Base-by-base conservation (phyloP, 768 basidiomycete species). In the Suillus alpinus region DNA sequence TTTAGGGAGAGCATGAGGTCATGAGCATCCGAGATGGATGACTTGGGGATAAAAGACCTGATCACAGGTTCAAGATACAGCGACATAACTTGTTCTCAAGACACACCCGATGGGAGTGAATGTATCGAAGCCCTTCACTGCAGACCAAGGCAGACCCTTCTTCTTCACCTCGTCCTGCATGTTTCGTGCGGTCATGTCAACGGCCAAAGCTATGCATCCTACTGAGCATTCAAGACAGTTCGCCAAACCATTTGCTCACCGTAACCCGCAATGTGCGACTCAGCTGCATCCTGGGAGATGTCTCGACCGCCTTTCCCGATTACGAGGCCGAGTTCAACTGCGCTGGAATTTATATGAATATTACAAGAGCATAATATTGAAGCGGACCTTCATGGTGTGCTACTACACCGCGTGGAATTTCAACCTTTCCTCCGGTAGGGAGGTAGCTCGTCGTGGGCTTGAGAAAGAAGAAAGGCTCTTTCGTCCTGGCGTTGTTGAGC, bases 391-490 rank as follows among this genome's bases (percentile, higher is more conserved):
- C 97, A 71, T 98, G 88, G 67, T 98, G 96, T 23, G 89, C 89
- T 4, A 87, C 67, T 39, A 95, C 82, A 6, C 95, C 95, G 31
- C 70, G 75, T 0, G 97, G 97, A 39, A 98, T 89, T 77, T 98
- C 92, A 20, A 98, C 77, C 39, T 83, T 81, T 1, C 92, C 94
- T 0, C 91, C 92, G 16, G 86, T 85, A 23, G 78, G 68, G 26
- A 98, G 69, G 69, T 95, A 98, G 70, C 90, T 93, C 13, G 89
- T 87, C 5, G 97, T 98, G 8, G 96, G 97, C 76, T 99, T 99
- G 31, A 98, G 77, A 80, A 99, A 99, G 83, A 98, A 95, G 81
- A 99, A 98, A 0, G 97, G 97, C 70, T 98, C 95, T 71, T 87
- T 91, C 0, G 96, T 95, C 32, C 43, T 61, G 6, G 89, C 78